These are phyloP conservation scores for Lyophyllum atratum DNA, from an alignment of 768 basidiomycete species.

Conservation along the genomic window DNA sequence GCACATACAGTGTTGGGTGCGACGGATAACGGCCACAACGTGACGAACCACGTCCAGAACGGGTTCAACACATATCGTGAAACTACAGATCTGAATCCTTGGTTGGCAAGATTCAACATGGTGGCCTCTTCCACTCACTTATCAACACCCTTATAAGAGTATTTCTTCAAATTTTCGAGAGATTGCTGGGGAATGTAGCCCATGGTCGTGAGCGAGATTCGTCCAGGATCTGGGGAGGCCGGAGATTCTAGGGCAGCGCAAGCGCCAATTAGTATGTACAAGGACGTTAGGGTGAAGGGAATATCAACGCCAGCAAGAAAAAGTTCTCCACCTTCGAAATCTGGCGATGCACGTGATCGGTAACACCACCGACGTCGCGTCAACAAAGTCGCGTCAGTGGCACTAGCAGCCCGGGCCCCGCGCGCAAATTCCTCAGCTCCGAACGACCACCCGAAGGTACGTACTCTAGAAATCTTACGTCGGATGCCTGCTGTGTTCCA, in stretches of 20 bases:
- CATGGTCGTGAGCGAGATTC: conserved; percentile 37
- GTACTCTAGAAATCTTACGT: too few relatives aligned
- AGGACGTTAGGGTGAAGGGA: not conserved
- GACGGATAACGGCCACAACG: conserved; percentile 78
- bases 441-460: too few relatives aligned
- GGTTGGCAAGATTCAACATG: too few relatives aligned
- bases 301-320: not conserved
- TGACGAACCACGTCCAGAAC: conserved; percentile 93
- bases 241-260: conserved; percentile 1
- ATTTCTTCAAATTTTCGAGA: conserved; percentile 75
- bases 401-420: too few relatives aligned
- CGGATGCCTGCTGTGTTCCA: too few relatives aligned
- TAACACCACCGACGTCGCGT: not conserved
- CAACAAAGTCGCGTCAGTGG: too few relatives aligned
- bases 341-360: not conserved
- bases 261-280: conserved; percentile 7
- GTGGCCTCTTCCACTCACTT: conserved; percentile 55
- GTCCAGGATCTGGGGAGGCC: conserved; percentile 4
- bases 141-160: conserved; percentile 81
- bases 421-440: too few relatives aligned
- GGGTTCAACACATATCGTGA: conserved; percentile 79
- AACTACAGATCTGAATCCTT: conserved; percentile 60
- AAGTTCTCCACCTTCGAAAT: too few relatives aligned
- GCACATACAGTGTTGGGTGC: conserved; percentile 85
- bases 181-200: conserved; percentile 65